Base-by-base conservation (phyloP, 2,329 filamentous ascomycete genomes). In the Aspergillus pseudoglaucus region DNA sequence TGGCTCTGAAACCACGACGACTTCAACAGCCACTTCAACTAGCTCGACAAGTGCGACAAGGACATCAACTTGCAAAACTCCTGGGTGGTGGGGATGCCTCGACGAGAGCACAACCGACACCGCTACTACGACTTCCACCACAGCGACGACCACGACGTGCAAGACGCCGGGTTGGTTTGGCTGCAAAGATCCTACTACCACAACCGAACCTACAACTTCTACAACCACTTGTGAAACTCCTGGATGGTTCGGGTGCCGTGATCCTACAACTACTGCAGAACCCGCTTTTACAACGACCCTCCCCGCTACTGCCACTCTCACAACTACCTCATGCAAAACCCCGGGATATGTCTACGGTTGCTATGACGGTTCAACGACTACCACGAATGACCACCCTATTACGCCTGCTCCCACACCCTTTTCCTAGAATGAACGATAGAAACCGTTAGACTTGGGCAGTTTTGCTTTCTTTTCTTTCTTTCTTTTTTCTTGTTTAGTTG, bases 61-160 rank as follows among this genome's bases (percentile, higher is more conserved):
- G 40, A 95, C 90, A 0, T 83, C 84, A 47, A 95, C 89, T 0
- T 95, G 90, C 70, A 80, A 93, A 67, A 95, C 90, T 1, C 90
- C 90, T 23, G 89, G 90, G 4, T 95, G 90, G 90, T 95, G 85
- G 85, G 88, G 88, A 14, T 74, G 71, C 47, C 69, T 78, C 3
- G 77, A 81, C 51, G 70, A 74, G 37, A 72, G 67, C 1, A 72
- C 71, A 0, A 73, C 71, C 1, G 70, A 70, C 5, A 65, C 62
- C 4, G 62, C 60, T 8, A 64, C 59, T 2, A 63, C 64, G 4
- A 59, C 61, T 10, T 58, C 63, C 17, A 63, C 61, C n/a, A 63
- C 61, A 22, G 62, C 66, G 12, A 62, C 61, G 18, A 67, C 66
- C 18, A 57, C 66, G 12, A 71, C 66, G 4, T 72, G 70, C 49